Evolutionary conservation across 176 grass and related monocot genomes (phyloP).

Genomic region (Neostapfia colusana): DNA sequence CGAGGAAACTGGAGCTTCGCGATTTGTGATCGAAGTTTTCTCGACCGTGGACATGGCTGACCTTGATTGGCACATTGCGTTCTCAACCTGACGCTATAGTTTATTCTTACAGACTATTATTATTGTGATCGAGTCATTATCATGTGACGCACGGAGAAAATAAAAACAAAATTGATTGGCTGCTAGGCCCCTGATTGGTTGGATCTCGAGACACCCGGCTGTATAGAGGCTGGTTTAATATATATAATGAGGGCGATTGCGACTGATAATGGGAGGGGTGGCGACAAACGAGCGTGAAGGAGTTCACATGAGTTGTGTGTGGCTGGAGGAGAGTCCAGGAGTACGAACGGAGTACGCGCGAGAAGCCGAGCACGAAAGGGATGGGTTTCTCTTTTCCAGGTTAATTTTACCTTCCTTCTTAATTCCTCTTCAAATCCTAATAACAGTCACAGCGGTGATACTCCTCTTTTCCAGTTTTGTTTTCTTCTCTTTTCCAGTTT

Average conservation of each 20-base stretch:
- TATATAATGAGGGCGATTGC: neutral
- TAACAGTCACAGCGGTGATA: too few relatives aligned
- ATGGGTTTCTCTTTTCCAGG: neutral
- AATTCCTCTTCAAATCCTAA: neutral
- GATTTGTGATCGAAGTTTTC: conserved; percentile 35
- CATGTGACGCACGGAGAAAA: conserved; percentile 42
- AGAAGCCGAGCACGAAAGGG: neutral
- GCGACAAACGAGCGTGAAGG: conserved; percentile 22
- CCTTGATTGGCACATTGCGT: neutral
- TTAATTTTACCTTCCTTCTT: neutral
- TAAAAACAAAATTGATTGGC: conserved; percentile 49
- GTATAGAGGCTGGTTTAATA: conserved; percentile 7
- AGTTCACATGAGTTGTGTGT: neutral
- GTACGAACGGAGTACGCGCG: neutral
- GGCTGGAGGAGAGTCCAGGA: neutral
- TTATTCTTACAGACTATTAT: conserved; percentile 9
- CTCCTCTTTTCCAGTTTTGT: too few relatives aligned
- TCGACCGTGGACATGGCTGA: conserved; percentile 7
- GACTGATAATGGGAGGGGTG: conserved; percentile 17
- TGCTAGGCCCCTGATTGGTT: conserved; percentile 40
- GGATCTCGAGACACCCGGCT: conserved; percentile 25
- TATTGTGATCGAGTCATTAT: conserved; percentile 10
- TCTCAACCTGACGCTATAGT: neutral
- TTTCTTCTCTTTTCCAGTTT: too few relatives aligned
- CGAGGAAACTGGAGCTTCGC: conserved; percentile 11